Base-by-base conservation (phyloP, 2,329 filamentous ascomycete species). In the Microsporum audouinii region DNA sequence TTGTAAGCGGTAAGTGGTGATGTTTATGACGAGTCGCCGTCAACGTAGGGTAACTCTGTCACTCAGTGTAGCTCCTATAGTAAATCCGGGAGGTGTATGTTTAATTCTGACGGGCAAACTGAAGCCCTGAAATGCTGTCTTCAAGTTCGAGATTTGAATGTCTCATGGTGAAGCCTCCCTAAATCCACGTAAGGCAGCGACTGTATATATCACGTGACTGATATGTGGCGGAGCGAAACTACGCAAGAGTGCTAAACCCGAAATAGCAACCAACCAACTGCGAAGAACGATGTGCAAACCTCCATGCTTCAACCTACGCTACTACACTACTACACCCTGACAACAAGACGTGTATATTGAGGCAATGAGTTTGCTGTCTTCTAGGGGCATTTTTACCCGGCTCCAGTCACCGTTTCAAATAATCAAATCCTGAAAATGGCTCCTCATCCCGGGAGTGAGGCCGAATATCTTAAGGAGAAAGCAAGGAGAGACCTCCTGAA, bases 401-500 rank as follows among this genome's bases (percentile, higher is more conserved):
- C 38, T 57, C 29, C 12, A 34, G 17, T 29, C 23, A 8, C 34
- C 5, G 17, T 34, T 45, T 38, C 47, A 51, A 57, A 12, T 58
- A 60, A 33, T 38, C 33, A 14, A 12, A 49, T n/a, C 17, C 47
- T 45, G 53, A 55, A 55, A 27, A 78, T 78, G 76, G 73, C 75
- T 66, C 75, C 75, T 65, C 69, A 73, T 68, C 68, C 73, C 57
- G 73, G 71, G 64, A 72, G 73, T 65, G 75, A 79, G 70, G 74
- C 76, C 34, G 77, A 79, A 64, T 71, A 77, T 67, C 71, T 78
- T 63, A 74, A 70, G 65, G 76, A 79, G 60, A 78, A 77, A 76
- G 88, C 91, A 66, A 87, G 91, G 64, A 91, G 91, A 73, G 90
- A 96, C 73, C 81, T 99, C 66, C 82, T 99, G 67, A 86, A 88